Evolutionary conservation across 352 stramenopile species (phyloP), one percentile per base, ranked within the genome.

Genomic region (Phytophthora cajani): DNA sequence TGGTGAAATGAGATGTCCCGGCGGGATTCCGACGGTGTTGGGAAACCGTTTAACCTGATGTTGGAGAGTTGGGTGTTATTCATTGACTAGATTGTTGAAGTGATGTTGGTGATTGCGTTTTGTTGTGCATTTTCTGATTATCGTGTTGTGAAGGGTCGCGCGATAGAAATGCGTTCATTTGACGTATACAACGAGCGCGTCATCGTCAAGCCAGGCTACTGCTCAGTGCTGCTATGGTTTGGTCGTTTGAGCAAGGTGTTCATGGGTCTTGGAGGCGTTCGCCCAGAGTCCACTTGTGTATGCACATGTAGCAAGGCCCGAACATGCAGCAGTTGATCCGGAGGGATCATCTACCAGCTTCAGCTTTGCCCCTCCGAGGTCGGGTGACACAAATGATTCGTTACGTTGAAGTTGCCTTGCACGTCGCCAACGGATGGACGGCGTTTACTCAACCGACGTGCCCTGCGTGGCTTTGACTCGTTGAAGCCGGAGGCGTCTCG

Each of bases 161-260:
- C 47, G 47, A 53, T 32, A 53, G 21, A 53, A 27, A 53, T 53
- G 47, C 47, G 47, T 53, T 53, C 21, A 53, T 53, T 53, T 53
- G 47, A 53, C 47, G 47, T 53, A 53, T 25, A 53, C 47, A 53
- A n/a, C 3, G 42, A 50, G 42, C 42, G 42, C 42, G 17, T 50
- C 42, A 50, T 50, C 47, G 21, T 23, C 21, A 51, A 51, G 27
- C 27, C 27, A 30, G 17, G n/a, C 44, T 51, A 5, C 14, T 51
- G 17, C 44, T 25, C 5, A n/a, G 19, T 19, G 17, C 3, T 53
- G 47, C 8, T 19, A 5, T 53, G 10, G 8, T 53, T 53, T 8
- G 42, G 16, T 23, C 16, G 42, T 50, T 7, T 17, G 17, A 25
- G 42, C 38, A 44, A 7, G 6, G 38, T 12, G 4, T 6, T 44